These are phyloP conservation scores for Arxiozyma telluris DNA, from an alignment of 1,139 yeast species.

Conservation along the genomic window DNA sequence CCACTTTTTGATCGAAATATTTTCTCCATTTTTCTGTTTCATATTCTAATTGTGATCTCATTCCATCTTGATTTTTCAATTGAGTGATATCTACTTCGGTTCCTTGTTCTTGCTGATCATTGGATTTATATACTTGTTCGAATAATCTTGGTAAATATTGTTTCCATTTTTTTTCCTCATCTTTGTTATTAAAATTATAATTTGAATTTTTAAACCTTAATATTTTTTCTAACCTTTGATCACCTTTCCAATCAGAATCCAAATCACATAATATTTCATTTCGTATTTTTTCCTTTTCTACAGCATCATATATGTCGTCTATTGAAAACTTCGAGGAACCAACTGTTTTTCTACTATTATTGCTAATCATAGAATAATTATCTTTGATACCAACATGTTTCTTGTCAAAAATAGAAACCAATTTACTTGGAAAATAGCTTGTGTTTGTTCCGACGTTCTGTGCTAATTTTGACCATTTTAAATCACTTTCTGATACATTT, in stretches of 20 bases:
- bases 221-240: constrained; percentile 47
- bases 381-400: background rate
- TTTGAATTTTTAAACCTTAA: constrained; percentile 30
- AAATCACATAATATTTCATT: constrained; percentile 30
- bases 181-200: constrained; percentile 23
- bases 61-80: constrained; percentile 2
- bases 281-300: constrained; percentile 20
- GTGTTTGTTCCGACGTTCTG: constrained; percentile 3
- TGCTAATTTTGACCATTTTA: constrained; percentile 1
- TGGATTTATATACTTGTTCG: constrained; percentile 20
- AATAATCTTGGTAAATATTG: constrained; percentile 24
- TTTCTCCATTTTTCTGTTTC: constrained; percentile 26
- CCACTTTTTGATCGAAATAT: constrained; percentile 44
- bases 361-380: background rate
- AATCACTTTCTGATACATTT: background rate
- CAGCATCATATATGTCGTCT: constrained; percentile 7
- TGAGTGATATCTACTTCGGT: background rate
- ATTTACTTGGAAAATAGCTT: constrained; percentile 1
- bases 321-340: background rate
- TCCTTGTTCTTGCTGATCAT: background rate
- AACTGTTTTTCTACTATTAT: background rate
- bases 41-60: constrained; percentile 5
- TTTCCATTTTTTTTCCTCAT: constrained; percentile 28
- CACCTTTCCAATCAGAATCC: constrained; percentile 61
- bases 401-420: background rate